These are phyloP conservation scores for Pseudocercospora crystallina DNA, from an alignment of 2,329 filamentous ascomycete genomes.

Conservation along the genomic window DNA sequence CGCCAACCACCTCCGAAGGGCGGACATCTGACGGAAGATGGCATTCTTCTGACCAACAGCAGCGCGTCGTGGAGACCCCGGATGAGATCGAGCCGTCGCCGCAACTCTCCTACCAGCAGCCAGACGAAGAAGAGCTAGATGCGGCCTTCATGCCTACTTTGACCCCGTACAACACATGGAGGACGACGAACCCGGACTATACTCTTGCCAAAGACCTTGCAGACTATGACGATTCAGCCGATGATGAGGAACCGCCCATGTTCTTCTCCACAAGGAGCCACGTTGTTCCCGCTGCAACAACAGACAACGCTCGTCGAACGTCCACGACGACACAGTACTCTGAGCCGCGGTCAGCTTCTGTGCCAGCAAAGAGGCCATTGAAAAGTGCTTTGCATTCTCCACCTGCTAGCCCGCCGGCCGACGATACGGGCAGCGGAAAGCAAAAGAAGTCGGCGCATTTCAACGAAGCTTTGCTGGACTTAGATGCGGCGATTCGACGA, in stretches of 20 bases:
- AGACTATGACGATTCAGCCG: too few species aligned
- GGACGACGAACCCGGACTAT: neutral
- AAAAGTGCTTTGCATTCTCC: neutral
- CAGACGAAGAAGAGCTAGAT: neutral
- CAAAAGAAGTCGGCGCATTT: slow-evolving; percentile 15
- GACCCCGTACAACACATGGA: slow-evolving; percentile 2
- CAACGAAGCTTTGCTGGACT: slow-evolving; percentile 5
- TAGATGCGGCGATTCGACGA: slow-evolving; percentile 3
- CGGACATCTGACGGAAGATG: neutral
- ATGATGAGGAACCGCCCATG: too few species aligned
- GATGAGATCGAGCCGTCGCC: neutral
- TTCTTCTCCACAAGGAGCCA: too few species aligned
- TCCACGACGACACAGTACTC: too few species aligned
- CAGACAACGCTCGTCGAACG: too few species aligned
- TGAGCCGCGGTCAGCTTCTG: neutral
- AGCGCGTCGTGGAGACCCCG: slow-evolving; percentile 11
- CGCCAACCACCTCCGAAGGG: too few species aligned
- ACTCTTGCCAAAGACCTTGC: neutral
- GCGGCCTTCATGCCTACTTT: neutral
- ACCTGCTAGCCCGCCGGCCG: neutral
- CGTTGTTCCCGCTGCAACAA: too few species aligned
- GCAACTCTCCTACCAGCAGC: neutral
- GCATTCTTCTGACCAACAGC: slow-evolving; percentile 4
- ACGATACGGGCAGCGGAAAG: slow-evolving; percentile 2
- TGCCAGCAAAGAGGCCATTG: neutral